Conservation (phyloP, 371 early-diverging fungal genomes). For the Gilbertella persicaria region DNA sequence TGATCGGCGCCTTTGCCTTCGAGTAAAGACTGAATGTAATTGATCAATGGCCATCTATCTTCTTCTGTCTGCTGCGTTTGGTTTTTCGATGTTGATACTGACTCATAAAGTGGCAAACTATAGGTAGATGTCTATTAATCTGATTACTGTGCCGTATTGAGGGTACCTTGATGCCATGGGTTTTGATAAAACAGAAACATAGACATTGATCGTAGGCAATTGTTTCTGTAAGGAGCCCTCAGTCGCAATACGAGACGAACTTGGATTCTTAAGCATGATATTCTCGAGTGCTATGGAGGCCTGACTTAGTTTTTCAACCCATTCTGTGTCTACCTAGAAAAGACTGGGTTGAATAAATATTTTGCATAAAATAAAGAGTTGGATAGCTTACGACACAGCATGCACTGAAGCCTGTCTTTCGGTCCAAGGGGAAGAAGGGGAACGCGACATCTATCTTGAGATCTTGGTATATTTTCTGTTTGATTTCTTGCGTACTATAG, state of each 20-base stretch:
- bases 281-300: not conserved
- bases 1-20: slow-evolving; percentile 36
- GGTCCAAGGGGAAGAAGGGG: slow-evolving; percentile 56
- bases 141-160: not conserved
- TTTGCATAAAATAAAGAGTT: not conserved
- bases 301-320: slow-evolving; percentile 37
- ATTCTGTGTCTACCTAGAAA: slow-evolving; percentile 45
- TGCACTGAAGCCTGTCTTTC: slow-evolving; percentile 49
- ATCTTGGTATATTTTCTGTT: slow-evolving; percentile 46
- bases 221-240: slow-evolving; percentile 35
- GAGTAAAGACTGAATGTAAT: slow-evolving; percentile 22
- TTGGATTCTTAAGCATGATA: slow-evolving; percentile 28
- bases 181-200: slow-evolving; percentile 39
- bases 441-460: slow-evolving; percentile 60
- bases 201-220: slow-evolving; percentile 49
- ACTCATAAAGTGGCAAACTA: slow-evolving; percentile 8
- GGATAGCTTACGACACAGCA: slow-evolving; percentile 55
- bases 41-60: slow-evolving; percentile 29
- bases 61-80: slow-evolving; percentile 6
- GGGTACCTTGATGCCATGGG: slow-evolving; percentile 24
- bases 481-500: slow-evolving; percentile 36
- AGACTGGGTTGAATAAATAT: not conserved
- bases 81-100: not conserved
- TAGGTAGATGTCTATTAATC: not conserved
- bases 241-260: slow-evolving; percentile 8